phyloP scores from a whole-genome alignment of 2,329 filamentous ascomycete genomes.

The Aspergillus proliferans region DNA sequence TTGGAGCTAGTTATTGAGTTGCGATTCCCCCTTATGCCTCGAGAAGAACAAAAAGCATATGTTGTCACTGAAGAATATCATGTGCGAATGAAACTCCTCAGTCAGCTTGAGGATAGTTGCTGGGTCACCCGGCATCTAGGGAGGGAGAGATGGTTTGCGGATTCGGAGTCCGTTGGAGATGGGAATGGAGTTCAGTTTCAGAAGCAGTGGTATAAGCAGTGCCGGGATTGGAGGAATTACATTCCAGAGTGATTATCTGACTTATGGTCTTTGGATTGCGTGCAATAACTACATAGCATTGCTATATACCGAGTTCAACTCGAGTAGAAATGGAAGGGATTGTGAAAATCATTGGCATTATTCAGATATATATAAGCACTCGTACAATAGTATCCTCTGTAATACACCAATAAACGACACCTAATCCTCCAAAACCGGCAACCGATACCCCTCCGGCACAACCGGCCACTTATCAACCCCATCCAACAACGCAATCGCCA shows the following conservation, averaged over 20 bases:
- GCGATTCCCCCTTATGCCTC: background rate
- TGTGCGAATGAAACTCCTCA: background rate
- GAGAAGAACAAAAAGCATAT: background rate
- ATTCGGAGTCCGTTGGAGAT: no score
- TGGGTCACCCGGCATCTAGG: background rate
- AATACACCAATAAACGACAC: background rate
- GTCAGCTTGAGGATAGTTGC: background rate
- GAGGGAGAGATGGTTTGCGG: no score
- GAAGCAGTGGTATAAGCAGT: no score
- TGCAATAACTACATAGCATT: no score
- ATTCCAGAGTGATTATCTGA: no score
- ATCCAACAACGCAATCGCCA: slow-evolving; percentile 49
- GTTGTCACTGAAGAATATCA: background rate
- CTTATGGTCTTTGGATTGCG: no score
- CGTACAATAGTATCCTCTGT: background rate
- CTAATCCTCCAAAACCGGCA: background rate
- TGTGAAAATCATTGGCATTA: no score
- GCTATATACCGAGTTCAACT: no score
- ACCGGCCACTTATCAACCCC: slow-evolving; percentile 31
- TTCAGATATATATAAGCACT: background rate
- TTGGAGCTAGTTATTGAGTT: background rate
- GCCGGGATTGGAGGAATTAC: no score
- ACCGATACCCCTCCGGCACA: slow-evolving; percentile 19
- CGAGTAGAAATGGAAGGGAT: no score
- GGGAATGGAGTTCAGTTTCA: no score